Evolutionary conservation across 1,139 yeast genomes (phyloP), one percentile per base, ranked within the genome.

Genomic region (Blastobotrys arbuscula): DNA sequence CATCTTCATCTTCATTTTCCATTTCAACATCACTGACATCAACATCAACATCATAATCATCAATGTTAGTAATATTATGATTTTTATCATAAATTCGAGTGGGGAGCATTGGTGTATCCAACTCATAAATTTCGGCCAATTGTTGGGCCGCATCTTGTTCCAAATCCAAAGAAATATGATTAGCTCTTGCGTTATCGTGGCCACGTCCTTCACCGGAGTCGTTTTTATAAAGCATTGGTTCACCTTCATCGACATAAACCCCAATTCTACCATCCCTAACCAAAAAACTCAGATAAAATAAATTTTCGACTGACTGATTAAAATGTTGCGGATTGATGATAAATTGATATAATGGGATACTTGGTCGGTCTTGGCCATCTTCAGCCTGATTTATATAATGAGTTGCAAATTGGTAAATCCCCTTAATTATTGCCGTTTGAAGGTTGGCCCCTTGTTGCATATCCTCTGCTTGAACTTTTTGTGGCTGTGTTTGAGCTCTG

Each of bases 271-370:
- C 90, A 59, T 86, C 95, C 59, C 82, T 78, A 3, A 88, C 77
- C 44, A 90, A 69, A 60, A 89, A 89, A 63, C 95, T 84, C 1
- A 86, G 75, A 60, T 82, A 85, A 61, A 89, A 90, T 56, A 90
- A 68, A 61, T 87, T 88, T 61, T 90, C 97, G 4, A 89, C 80
- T 3, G 92, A 78, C 61, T 84, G 90, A 1, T 84, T 74, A 65
- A 84, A 90, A 5, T 92, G 82, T 8, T 67, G 50, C 0, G 96
- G 96, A 60, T 90, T 81, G 35, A 89, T 71, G 51, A 87, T 77
- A 57, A 85, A 82, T 53, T 74, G 70, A 61, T 79, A 85, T 48
- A 88, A 70, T 51, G 79, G 80, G 10, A 88, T 72, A 1, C 74
- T 76, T 8, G 63, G 60, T 1, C 65, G 63, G 24, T 61, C 65